Evolutionary conservation across 2,329 filamentous ascomycete genomes (phyloP).

Genomic region (Xylaria sp.): DNA sequence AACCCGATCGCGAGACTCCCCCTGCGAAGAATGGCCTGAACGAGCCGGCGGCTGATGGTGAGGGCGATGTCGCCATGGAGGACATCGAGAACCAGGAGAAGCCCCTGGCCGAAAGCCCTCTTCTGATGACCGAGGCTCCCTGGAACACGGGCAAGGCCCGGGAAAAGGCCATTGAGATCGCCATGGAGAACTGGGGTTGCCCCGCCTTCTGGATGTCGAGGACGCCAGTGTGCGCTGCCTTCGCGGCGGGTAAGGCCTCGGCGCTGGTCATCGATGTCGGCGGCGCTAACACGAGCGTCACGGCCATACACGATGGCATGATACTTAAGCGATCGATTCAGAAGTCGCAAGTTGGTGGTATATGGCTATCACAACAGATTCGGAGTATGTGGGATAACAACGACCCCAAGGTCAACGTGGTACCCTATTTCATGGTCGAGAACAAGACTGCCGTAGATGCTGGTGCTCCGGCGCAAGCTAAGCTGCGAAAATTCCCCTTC

Average conservation of each 20-base stretch:
- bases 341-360: slow-evolving; percentile 84
- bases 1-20: slow-evolving; percentile 75
- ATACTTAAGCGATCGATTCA: slow-evolving; percentile 90
- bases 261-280: slow-evolving; percentile 73
- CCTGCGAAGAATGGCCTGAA: slow-evolving; percentile 83
- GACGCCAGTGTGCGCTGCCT: slow-evolving; percentile 88
- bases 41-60: slow-evolving; percentile 71
- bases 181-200: slow-evolving; percentile 96
- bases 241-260: slow-evolving; percentile 91
- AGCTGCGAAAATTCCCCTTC: slow-evolving; percentile 74
- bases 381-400: slow-evolving; percentile 79
- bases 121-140: slow-evolving; percentile 92
- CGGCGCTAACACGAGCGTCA: slow-evolving; percentile 45
- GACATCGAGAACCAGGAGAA: slow-evolving; percentile 74
- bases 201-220: slow-evolving; percentile 94
- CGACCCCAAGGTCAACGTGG: slow-evolving; percentile 76
- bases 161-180: slow-evolving; percentile 94
- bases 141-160: slow-evolving; percentile 90
- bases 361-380: slow-evolving; percentile 90
- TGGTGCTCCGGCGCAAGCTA: slow-evolving; percentile 79
- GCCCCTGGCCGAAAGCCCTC: slow-evolving; percentile 85
- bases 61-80: slow-evolving; percentile 70
- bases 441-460: slow-evolving; percentile 91
- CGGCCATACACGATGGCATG: slow-evolving; percentile 90
- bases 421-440: slow-evolving; percentile 87